These are phyloP conservation scores for Fragaria nilgerrensis DNA, from an alignment of 306 rosid species.

Conservation along the genomic window DNA sequence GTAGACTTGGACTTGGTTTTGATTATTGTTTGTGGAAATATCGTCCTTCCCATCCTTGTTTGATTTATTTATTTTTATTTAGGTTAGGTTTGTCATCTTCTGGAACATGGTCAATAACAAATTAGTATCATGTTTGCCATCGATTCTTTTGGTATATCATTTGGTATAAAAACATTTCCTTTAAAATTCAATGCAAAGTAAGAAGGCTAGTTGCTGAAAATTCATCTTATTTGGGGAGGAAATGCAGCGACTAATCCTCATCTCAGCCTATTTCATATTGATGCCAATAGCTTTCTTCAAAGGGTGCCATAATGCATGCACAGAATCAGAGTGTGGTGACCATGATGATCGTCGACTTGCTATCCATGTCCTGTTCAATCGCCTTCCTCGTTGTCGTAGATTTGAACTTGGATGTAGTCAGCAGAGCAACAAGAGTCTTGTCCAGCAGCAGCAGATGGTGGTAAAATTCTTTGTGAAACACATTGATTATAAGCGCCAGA, in stretches of 20 bases:
- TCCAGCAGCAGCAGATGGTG: not conserved
- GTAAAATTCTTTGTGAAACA: not conserved
- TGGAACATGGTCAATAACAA: not conserved
- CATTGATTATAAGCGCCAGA: not conserved
- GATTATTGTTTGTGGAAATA: no score
- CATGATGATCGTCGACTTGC: not conserved
- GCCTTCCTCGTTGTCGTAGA: not conserved
- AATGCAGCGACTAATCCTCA: not conserved
- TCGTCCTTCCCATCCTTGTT: no score
- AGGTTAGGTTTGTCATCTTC: not conserved
- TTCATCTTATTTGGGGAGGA: not conserved
- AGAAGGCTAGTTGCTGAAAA: not conserved
- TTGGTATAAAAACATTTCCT: not conserved
- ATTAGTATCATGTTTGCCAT: no score
- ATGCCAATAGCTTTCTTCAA: not conserved
- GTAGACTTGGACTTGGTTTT: no score
- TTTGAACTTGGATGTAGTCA: not conserved
- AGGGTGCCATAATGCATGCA: not conserved
- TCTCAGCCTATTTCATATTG: not conserved
- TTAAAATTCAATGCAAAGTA: no score
- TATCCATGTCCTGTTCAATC: not conserved
- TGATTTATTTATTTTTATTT: no score
- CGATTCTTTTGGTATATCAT: no score
- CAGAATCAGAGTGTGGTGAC: not conserved
- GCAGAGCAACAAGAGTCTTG: not conserved